phyloP scores from a whole-genome alignment of 192 early-diverging fungal genomes.

The Coemansia sp. region DNA sequence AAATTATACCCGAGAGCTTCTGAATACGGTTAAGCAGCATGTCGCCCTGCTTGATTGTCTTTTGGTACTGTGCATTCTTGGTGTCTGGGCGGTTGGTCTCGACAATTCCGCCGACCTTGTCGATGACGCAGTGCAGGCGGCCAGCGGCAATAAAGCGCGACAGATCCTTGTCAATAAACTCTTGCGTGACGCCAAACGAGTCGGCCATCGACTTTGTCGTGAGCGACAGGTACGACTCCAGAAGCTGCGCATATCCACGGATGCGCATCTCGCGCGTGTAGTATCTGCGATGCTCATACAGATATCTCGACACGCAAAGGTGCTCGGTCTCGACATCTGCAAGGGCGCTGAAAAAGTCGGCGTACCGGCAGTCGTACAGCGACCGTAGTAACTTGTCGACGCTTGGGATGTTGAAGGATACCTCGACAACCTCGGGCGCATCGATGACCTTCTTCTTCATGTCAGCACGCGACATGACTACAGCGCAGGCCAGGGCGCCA shows the following conservation, averaged over 20 bases:
- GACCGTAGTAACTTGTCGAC: slow-evolving; percentile 82
- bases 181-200: slow-evolving; percentile 93
- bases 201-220: slow-evolving; percentile 96
- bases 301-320: slow-evolving; percentile 74
- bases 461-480: slow-evolving; percentile 88
- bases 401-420: slow-evolving; percentile 86
- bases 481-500: slow-evolving; percentile 82
- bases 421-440: slow-evolving; percentile 96
- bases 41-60: slow-evolving; percentile 96
- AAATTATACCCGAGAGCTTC: slow-evolving; percentile 92
- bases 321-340: slow-evolving; percentile 79
- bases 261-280: slow-evolving; percentile 99
- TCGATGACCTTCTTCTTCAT: slow-evolving; percentile 95
- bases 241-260: slow-evolving; percentile 90
- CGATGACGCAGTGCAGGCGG: slow-evolving; percentile 97
- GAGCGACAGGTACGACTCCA: slow-evolving; percentile 93
- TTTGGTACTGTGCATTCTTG: slow-evolving; percentile 99
- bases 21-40: slow-evolving; percentile 92
- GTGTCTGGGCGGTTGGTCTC: slow-evolving; percentile 97
- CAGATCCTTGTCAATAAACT: slow-evolving; percentile 96
- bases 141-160: slow-evolving; percentile 94
- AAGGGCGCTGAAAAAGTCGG: slow-evolving; percentile 88
- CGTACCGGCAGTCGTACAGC: slow-evolving; percentile 90
- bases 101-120: slow-evolving; percentile 97
- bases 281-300: slow-evolving; percentile 87